A percentile compares a stretch with the other conserved stretches of the same genome.
These are phyloP conservation scores for Tolypocladium amazonense DNA, from an alignment of 2,329 filamentous ascomycete genomes.

Conservation along the genomic window DNA sequence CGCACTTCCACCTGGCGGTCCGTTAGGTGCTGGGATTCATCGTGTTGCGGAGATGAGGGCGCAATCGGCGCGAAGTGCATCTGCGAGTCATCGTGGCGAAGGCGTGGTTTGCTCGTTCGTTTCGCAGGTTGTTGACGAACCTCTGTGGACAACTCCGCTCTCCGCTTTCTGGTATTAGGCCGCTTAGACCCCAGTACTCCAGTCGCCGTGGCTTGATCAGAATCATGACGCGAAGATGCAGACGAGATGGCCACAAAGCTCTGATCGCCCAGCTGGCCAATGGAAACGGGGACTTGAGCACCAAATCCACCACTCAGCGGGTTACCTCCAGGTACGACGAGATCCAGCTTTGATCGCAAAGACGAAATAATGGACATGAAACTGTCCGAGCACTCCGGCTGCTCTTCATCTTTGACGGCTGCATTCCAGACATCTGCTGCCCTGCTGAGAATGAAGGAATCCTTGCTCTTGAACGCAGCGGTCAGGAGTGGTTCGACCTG, in stretches of 20 bases:
- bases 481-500: conserved; percentile 44
- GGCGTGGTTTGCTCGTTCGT: conserved; percentile 33
- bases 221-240: conserved; percentile 15
- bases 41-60: conserved; percentile 38
- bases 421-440: conserved; percentile 54
- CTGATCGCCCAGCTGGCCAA: conserved; percentile 39
- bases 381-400: conserved; percentile 51
- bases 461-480: conserved; percentile 48
- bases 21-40: conserved; percentile 65
- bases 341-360: conserved; percentile 42
- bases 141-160: conserved; percentile 16
- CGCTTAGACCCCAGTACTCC: conserved; percentile 9
- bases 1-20: conserved; percentile 71
- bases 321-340: conserved; percentile 33
- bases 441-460: conserved; percentile 39
- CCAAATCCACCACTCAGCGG: conserved; percentile 24
- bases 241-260: conserved; percentile 20
- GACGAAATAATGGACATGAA: conserved; percentile 53
- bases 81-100: conserved; percentile 74
- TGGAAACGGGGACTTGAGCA: conserved; percentile 28
- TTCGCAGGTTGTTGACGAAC: conserved; percentile 13
- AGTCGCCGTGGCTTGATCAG: conserved; percentile 6
- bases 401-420: conserved; percentile 50
- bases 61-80: conserved; percentile 64
- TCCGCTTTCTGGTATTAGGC: conserved; percentile 15